Conservation (phyloP, 129 eudicot genomes). For the Chrysanthemum makinoi region DNA sequence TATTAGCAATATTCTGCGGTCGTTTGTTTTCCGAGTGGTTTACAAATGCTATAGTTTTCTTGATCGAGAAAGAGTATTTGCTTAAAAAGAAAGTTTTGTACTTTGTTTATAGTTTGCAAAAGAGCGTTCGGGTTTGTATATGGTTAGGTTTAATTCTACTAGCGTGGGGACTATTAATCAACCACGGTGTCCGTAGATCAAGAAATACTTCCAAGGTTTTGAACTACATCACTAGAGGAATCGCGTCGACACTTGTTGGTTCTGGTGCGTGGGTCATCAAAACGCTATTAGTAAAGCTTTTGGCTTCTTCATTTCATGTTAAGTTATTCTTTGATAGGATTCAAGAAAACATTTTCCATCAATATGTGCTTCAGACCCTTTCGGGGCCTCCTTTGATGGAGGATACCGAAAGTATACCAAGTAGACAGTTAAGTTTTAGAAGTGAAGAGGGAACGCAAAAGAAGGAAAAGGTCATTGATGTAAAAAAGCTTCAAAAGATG, state of each 20-base stretch:
- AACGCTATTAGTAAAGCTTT: conserved; percentile 53
- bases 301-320: conserved; percentile 70
- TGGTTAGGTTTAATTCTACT: conserved; percentile 74
- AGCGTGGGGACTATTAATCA: conserved; percentile 76
- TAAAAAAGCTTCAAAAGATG: conserved; percentile 63
- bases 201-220: conserved; percentile 37
- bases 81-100: conserved; percentile 72
- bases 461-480: conserved; percentile 52
- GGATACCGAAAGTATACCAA: conserved; percentile 18
- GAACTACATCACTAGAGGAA: conserved; percentile 64
- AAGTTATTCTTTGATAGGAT: conserved; percentile 73
- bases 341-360: conserved; percentile 82
- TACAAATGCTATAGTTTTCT: conserved; percentile 46
- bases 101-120: conserved; percentile 62
- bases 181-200: conserved; percentile 48
- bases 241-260: conserved; percentile 66
- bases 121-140: conserved; percentile 58
- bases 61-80: conserved; percentile 59
- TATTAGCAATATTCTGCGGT: conserved; percentile 65
- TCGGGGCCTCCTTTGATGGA: conserved; percentile 62
- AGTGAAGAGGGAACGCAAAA: conserved; percentile 34
- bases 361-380: conserved; percentile 73
- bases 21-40: conserved; percentile 67
- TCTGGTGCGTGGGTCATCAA: conserved; percentile 71
- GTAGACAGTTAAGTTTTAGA: conserved; percentile 51